A percentile compares a stretch with the other conserved stretches of the same genome.
Evolutionary conservation across 441 rosid species (phyloP).

Genomic region (Rhodomyrtus psidioides): DNA sequence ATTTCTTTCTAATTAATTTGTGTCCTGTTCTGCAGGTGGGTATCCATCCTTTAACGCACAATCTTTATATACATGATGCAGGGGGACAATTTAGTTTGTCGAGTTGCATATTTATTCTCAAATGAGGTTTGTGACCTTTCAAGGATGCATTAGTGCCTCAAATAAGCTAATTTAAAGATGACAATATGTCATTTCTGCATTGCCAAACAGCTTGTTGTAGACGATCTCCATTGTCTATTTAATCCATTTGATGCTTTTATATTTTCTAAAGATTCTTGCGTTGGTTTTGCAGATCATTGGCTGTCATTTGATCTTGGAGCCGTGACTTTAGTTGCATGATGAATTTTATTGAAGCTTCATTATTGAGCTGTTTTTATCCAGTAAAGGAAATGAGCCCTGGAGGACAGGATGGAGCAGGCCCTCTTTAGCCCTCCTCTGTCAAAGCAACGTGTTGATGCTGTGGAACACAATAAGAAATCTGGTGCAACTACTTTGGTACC

Average conservation of each 20-base stretch:
- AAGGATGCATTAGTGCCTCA: neutral
- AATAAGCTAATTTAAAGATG: neutral
- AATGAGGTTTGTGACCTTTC: constrained; percentile 24
- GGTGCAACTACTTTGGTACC: constrained; percentile 66
- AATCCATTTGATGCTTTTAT: neutral
- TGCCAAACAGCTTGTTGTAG: neutral
- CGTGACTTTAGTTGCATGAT: neutral
- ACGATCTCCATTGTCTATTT: neutral
- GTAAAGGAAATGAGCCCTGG: constrained; percentile 34
- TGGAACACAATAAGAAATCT: constrained; percentile 68
- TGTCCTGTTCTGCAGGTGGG: too few species aligned
- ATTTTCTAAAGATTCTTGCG: neutral
- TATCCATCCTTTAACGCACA: too few species aligned
- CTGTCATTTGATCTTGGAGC: neutral
- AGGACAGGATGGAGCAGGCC: constrained; percentile 96
- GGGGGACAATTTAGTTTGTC: too few species aligned
- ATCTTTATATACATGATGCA: too few species aligned
- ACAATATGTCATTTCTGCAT: neutral
- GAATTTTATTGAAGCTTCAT: neutral
- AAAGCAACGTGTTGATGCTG: constrained; percentile 88
- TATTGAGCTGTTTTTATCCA: neutral
- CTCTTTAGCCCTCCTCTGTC: constrained; percentile 93
- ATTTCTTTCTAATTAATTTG: too few species aligned
- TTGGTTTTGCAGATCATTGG: neutral
- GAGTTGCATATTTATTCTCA: too few species aligned